Base-by-base conservation (phyloP, 2,329 filamentous ascomycete species). In the Orbilia blumenaviensis region DNA sequence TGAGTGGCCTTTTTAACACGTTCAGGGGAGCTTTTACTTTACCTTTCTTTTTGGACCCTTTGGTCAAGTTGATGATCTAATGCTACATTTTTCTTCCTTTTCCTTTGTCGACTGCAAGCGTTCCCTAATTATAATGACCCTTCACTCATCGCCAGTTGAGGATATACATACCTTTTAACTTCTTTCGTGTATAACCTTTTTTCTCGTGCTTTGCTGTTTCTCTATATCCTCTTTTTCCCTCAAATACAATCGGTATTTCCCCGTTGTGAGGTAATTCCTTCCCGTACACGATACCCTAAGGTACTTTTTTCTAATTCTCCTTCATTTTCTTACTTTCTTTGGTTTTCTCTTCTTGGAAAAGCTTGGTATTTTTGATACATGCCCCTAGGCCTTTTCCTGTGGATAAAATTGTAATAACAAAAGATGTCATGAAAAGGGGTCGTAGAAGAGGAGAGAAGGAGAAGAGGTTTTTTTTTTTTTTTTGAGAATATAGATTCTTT, bases 281-380 rank as follows among this genome's bases (percentile, higher is more conserved):
- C 23, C 63, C 71, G 71, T 75, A 75, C 71, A 75, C 71, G 71
- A 75, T 75, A 75, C 71, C 71, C 71, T 67, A 68, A 41, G 63
- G 63, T 41, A 60, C 61, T 66, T 66, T 58, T 64, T 52, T 50
- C 46, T 56, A 36, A 46, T 44, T 46, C 16, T 42, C 23, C 52
- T 60, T 23, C 27, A 34, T 58, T 25, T 23, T 38, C 66, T 58
- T 2, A 42, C 52, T 71, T 46, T 46, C 14, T 42, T 27, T 48
- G 1, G 0, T 56, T 54, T 58, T 52, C 25, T 9, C 12, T 60
- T 38, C n/a, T 18, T 5, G 6, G 25, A 18, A 25, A 56, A 14
- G 18, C 29, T 38, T 56, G 32, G 52, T n/a, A n/a, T 8, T 56
- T 56, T 56, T 38, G 32, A 34, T 38, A 61, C 23, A 61, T 10